Percentiles rank a stretch among this genome's conserved stretches.
Evolutionary conservation across 1,284 basidiomycete genomes (phyloP).

Genomic region (Thelephora terrestris): DNA sequence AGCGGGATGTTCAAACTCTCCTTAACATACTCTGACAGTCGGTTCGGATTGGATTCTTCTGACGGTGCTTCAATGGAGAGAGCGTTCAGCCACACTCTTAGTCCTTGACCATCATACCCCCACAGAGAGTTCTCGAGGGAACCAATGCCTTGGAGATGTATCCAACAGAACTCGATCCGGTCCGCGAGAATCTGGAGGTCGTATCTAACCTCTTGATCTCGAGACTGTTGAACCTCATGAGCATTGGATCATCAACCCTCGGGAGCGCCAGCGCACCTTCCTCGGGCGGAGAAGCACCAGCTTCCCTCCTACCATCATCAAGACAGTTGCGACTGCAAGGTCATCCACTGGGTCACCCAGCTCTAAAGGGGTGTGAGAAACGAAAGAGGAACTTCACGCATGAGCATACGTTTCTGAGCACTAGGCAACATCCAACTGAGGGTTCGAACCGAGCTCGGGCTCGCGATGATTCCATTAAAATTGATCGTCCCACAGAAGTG

Average conservation of each 20-base stretch:
- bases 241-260: not conserved
- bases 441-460: slow-evolving; percentile 79
- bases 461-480: slow-evolving; percentile 85
- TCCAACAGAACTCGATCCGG: slow-evolving; percentile 97
- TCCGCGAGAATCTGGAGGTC: slow-evolving; percentile 97
- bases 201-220: slow-evolving; percentile 87
- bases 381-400: not conserved
- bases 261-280: slow-evolving; percentile 38
- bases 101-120: slow-evolving; percentile 88
- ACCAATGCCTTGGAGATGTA: slow-evolving; percentile 86
- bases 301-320: slow-evolving; percentile 94
- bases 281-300: slow-evolving; percentile 80
- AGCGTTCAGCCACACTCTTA: slow-evolving; percentile 94
- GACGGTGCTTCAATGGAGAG: slow-evolving; percentile 68
- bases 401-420: slow-evolving; percentile 76
- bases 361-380: slow-evolving; percentile 35
- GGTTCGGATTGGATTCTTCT: slow-evolving; percentile 24
- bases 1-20: slow-evolving; percentile 88
- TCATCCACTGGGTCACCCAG: slow-evolving; percentile 93
- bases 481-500: slow-evolving; percentile 92
- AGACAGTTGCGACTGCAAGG: slow-evolving; percentile 86
- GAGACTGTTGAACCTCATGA: slow-evolving; percentile 39
- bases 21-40: slow-evolving; percentile 54
- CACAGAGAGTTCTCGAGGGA: slow-evolving; percentile 94
- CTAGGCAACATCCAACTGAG: slow-evolving; percentile 96